Percentiles rank a stretch among this genome's conserved stretches.
Conservation (phyloP, 352 stramenopile species). For the Phytophthora fragariae region DNA sequence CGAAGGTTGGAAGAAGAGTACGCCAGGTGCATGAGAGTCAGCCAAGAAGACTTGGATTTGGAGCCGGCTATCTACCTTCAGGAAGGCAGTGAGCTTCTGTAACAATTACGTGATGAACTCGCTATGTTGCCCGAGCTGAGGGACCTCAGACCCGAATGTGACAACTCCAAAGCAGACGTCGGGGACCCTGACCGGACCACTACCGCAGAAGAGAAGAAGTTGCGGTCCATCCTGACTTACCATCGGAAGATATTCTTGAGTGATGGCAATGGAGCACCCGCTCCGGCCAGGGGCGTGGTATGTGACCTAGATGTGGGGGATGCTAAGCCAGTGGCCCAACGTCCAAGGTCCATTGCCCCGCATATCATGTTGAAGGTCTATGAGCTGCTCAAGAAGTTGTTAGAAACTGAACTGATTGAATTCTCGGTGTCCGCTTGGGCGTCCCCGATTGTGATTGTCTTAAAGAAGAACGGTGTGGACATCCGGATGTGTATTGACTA, state of each 20-base stretch:
- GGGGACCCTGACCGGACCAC: not conserved
- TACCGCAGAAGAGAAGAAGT: not conserved
- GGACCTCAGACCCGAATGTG: not conserved
- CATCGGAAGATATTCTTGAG: conserved; percentile 11
- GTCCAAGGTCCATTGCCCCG: not conserved
- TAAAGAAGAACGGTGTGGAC: too few relatives aligned
- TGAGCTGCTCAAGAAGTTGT: not conserved
- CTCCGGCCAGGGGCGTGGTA: conserved; percentile 1
- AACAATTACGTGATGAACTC: conserved; percentile 1
- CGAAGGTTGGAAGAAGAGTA: not conserved
- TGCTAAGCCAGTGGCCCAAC: not conserved
- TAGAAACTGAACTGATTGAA: not conserved
- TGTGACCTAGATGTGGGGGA: conserved; percentile 8
- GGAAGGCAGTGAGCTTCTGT: conserved; percentile 9
- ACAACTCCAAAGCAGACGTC: conserved; percentile 1
- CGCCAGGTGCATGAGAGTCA: not conserved
- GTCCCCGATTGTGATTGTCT: not conserved
- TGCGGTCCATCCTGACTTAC: not conserved
- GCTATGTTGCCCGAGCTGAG: conserved; percentile 3
- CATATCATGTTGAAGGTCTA: not conserved
- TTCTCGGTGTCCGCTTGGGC: not conserved
- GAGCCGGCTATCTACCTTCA: conserved; percentile 4
- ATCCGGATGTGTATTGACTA: too few relatives aligned
- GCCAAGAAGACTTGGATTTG: not conserved
- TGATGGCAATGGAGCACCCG: conserved; percentile 12